Evolutionary conservation across 495 filamentous ascomycete genomes (phyloP), one percentile per base, ranked within the genome.

Genomic region (Entonaema liquescens): DNA sequence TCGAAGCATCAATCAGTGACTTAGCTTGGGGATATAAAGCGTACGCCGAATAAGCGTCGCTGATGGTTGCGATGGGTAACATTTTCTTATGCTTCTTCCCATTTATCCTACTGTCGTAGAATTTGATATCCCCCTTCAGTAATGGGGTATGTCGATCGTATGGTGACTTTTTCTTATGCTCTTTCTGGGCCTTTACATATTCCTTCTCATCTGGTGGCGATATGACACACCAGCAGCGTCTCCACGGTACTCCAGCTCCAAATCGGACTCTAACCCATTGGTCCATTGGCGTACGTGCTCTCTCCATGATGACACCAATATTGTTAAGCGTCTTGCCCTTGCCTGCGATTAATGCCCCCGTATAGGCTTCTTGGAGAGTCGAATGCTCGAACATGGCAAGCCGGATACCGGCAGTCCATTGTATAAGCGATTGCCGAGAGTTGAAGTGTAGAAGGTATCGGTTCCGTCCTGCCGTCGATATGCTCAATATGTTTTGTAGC

Each of bases 231-330:
- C 93, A 99, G 77, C 94, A 98, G 13, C 95, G 90, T 73, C 91
- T 88, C 95, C 95, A 99, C 2, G 95, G 95, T 9, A 95, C 97
- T 17, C 95, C 95, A 13, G 96, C 95, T 17, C 95, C 95, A 73
- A 99, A 99, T 69, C 95, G 85, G 17, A 99, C 96, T 55, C 95
- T 88, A 2, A 92, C 93, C 96, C 96, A 99, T 80, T 98, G 94
- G 79, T 96, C 93, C 53, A 92, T 83, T 58, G 89, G 91, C 58
- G 92, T 86, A 54, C 85, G 87, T 23, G 89, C 85, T 55, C 92
- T 88, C 65, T 95, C 91, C 84, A 98, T 90, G 66, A 99, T 94
- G 11, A 88, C 76, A 55, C 88, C 88, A 74, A 98, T 98, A 70
- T 91, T 93, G 80, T 97, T 97, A 50, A 99, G 80, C 0, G 76